A percentile compares a stretch with the other conserved stretches of the same genome.
These are phyloP conservation scores for Eimeria necatrix DNA, from an alignment of 169 alveolate genomes.

Conservation along the genomic window DNA sequence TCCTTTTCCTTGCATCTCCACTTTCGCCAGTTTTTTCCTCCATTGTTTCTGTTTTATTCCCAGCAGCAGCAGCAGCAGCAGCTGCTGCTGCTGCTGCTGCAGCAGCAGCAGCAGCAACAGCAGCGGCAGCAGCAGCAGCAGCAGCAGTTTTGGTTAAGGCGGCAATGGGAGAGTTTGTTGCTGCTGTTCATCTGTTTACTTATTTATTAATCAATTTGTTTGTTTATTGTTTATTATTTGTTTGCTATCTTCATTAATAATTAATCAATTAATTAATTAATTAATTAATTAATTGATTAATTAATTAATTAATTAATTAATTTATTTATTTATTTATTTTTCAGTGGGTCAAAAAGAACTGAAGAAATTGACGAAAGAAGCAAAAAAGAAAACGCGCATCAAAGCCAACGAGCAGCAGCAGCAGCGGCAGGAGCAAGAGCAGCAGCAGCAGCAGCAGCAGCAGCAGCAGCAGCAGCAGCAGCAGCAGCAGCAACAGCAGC, in stretches of 20 bases:
- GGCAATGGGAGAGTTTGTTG: no score
- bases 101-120: background rate
- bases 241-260: no score
- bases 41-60: background rate
- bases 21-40: no score
- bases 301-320: no score
- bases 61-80: conserved; percentile 24
- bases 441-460: conserved; percentile 5
- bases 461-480: conserved; percentile 8
- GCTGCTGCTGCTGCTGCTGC: conserved; percentile 64
- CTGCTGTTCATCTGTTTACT: background rate
- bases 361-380: background rate
- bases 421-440: background rate
- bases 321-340: no score
- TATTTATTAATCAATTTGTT: background rate
- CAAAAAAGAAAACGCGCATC: background rate
- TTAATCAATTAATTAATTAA: no score
- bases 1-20: background rate
- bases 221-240: no score
- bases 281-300: no score
- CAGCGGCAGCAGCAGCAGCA: background rate
- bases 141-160: background rate
- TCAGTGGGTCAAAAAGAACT: background rate
- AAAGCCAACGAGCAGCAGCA: background rate
- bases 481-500: conserved; percentile 9